Evolutionary conservation across 1,139 yeast species (phyloP), one percentile per base, ranked within the genome.

Genomic region (Scheffersomyces insectosa): DNA sequence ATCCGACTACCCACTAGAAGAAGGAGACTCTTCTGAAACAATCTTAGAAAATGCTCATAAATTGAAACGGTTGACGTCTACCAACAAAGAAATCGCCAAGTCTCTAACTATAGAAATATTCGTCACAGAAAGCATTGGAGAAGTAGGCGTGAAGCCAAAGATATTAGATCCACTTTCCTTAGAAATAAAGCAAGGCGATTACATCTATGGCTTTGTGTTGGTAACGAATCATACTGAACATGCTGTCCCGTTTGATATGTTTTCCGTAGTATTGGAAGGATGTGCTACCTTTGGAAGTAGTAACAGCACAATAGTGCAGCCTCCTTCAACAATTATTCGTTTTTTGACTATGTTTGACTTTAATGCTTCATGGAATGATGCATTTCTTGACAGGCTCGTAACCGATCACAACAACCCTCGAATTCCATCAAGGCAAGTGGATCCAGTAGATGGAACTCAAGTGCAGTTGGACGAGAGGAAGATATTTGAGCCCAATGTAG

Each of bases 281-380:
- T 53, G 60, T 16, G 50, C 60, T n/a, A 57, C 64, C 1, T 54
- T 62, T 44, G 65, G 63, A 4, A 52, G 53, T 33, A 44, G 49
- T 35, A 20, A n/a, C 3, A 54, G 45, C 25, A 48, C 59, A 10
- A 40, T 52, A 3, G 54, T 54, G 16, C 56, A 47, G 33, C 56
- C 52, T 1, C 59, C 60, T 2, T 34, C 50, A 5, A 51, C 49
- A 15, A 48, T 54, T n/a, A 48, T 43, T 14, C 55, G 61, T 39
- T 68, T 70, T 44, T 54, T 70, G 16, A 66, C 62, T 40, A 69
- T 70, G 75, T 69, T 70, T 48, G 76, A 70, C 50, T 70, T 69
- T 51, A 63, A 63, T 44, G 77, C 75, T 4, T 66, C 70, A 32
- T 71, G 75, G 74, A 68, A 66, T 43, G 75, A 70, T 44, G 75